Percentiles rank a stretch among this genome's conserved stretches.
Evolutionary conservation across 495 filamentous ascomycete genomes (phyloP).

Genomic region (Halenospora varia): DNA sequence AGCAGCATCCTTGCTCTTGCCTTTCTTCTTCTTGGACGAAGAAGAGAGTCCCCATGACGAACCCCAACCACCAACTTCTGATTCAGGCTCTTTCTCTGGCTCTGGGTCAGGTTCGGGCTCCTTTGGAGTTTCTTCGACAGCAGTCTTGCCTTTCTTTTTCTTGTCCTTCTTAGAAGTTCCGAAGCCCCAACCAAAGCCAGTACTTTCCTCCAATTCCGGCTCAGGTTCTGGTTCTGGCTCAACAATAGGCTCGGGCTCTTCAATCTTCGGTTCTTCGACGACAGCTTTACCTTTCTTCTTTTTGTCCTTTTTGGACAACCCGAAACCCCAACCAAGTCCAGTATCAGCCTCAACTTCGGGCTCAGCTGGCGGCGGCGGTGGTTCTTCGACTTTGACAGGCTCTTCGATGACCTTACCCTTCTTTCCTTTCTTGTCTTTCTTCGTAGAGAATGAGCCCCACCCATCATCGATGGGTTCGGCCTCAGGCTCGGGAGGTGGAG

Average conservation of each 20-base stretch:
- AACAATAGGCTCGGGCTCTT: constrained; percentile 12
- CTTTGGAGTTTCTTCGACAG: constrained; percentile 7
- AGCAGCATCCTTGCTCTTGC: constrained; percentile 13
- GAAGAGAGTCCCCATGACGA: constrained; percentile 1
- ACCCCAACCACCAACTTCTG: constrained; percentile 1
- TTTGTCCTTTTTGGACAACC: constrained; percentile 17
- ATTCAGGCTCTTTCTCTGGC: background rate
- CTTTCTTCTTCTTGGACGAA: constrained; percentile 17
- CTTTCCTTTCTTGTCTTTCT: constrained; percentile 38
- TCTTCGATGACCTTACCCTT: constrained; percentile 26
- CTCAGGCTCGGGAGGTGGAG: constrained; percentile 14
- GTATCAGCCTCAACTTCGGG: constrained; percentile 6
- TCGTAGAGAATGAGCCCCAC: constrained; percentile 28
- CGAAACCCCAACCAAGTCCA: constrained; percentile 18
- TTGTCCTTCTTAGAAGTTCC: constrained; percentile 16
- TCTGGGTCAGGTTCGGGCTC: constrained; percentile 9
- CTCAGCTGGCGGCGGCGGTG: background rate
- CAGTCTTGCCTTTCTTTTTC: constrained; percentile 16
- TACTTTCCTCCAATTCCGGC: background rate
- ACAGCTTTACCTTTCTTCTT: constrained; percentile 12
- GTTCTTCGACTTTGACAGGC: constrained; percentile 3
- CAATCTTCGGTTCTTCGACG: constrained; percentile 11
- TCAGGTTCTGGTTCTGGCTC: constrained; percentile 12
- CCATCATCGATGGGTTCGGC: constrained; percentile 22
- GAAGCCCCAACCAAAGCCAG: background rate